Evolutionary conservation across 2,329 filamentous ascomycete species (phyloP).

Genomic region (Ophiosphaerella korrae): DNA sequence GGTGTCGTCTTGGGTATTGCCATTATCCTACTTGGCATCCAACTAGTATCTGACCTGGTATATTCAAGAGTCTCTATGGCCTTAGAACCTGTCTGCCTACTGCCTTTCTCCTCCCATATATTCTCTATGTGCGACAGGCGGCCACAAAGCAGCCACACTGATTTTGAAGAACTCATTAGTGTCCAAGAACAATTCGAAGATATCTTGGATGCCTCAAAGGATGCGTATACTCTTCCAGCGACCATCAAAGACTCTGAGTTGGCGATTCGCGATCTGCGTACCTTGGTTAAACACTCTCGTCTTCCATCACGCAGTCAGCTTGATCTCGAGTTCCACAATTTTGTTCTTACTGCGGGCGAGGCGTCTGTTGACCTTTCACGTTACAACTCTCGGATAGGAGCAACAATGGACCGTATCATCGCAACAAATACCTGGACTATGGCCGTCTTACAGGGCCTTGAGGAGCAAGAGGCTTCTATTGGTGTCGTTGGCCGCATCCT

Average conservation of each 20-base stretch:
- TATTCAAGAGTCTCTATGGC: slow-evolving; percentile 68
- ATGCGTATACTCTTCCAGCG: slow-evolving; percentile 70
- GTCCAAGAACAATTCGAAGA: slow-evolving; percentile 78
- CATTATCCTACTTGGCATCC: slow-evolving; percentile 61
- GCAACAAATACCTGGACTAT: slow-evolving; percentile 77
- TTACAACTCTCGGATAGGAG: slow-evolving; percentile 78
- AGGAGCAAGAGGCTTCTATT: slow-evolving; percentile 46
- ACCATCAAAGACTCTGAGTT: slow-evolving; percentile 81
- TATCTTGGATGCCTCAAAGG: slow-evolving; percentile 70
- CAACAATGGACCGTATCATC: slow-evolving; percentile 75
- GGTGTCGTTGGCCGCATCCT: slow-evolving; percentile 52
- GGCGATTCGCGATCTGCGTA: slow-evolving; percentile 74
- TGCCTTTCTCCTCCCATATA: slow-evolving; percentile 68
- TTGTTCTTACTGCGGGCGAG: slow-evolving; percentile 70
- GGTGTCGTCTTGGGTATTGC: slow-evolving; percentile 61
- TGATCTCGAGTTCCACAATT: slow-evolving; percentile 75
- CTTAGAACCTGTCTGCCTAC: slow-evolving; percentile 70
- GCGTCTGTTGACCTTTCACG: slow-evolving; percentile 70
- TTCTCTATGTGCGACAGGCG: slow-evolving; percentile 63
- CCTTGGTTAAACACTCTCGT: slow-evolving; percentile 71
- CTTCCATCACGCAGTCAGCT: slow-evolving; percentile 72
- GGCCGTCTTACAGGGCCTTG: slow-evolving; percentile 68
- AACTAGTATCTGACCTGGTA: slow-evolving; percentile 60
- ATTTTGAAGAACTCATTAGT: slow-evolving; percentile 76
- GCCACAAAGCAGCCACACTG: slow-evolving; percentile 42